Conservation (phyloP, 441 rosid species). For the Mallotus japonicus region DNA sequence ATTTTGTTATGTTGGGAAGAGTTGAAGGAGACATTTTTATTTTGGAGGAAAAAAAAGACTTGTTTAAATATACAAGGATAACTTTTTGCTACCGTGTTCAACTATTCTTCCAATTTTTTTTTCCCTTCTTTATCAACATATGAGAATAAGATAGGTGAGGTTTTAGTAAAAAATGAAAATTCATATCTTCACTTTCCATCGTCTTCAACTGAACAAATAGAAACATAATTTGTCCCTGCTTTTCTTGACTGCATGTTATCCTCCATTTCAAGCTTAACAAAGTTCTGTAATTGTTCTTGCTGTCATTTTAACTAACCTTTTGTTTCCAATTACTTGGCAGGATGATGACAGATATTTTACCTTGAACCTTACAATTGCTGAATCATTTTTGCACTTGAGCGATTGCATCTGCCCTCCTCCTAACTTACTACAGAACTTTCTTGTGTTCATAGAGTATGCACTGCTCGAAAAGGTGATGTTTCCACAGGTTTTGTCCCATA, state of each 20-base stretch:
- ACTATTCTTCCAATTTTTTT: not conserved
- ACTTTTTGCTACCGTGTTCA: not conserved
- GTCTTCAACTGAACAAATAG: not conserved
- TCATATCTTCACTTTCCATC: not conserved
- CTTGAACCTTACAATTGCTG: conserved; percentile 62
- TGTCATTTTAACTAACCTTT: conserved; percentile 14
- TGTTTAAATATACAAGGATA: not conserved
- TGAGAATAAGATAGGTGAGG: not conserved
- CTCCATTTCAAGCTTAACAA: not conserved
- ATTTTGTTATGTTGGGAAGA: conserved; percentile 1
- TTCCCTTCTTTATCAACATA: not conserved
- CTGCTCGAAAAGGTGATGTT: conserved; percentile 71
- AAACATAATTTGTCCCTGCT: not conserved
- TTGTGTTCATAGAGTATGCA: conserved; percentile 60
- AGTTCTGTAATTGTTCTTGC: conserved; percentile 9
- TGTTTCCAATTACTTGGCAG: conserved; percentile 43
- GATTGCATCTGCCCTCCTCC: conserved; percentile 55
- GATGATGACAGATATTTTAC: conserved; percentile 59
- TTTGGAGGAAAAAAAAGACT: not conserved
- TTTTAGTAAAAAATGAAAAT: not conserved
- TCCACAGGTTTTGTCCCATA: conserved; percentile 8
- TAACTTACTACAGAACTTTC: conserved; percentile 48
- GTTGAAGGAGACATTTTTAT: not conserved
- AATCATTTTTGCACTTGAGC: conserved; percentile 60
- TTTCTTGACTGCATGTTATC: not conserved